Evolutionary conservation across 345 rosid genomes (phyloP).

Genomic region (Camelina sativa): DNA sequence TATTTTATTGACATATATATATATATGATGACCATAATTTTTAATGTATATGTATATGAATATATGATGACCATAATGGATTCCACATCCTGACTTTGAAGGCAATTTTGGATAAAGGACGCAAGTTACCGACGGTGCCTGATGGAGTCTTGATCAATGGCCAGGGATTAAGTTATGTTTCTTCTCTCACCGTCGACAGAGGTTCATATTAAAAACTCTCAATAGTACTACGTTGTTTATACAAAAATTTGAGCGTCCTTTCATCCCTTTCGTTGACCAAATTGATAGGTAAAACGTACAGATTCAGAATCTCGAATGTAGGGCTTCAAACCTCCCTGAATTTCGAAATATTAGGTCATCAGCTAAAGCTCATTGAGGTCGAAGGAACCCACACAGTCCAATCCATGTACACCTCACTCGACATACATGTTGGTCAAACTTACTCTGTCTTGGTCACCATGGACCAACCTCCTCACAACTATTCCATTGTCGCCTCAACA

Average conservation of each 20-base stretch:
- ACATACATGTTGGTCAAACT: constrained; percentile 87
- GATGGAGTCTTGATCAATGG: constrained; percentile 73
- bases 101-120: constrained; percentile 59
- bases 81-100: constrained; percentile 49
- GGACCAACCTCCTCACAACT: constrained; percentile 64
- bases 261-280: constrained; percentile 26
- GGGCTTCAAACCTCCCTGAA: constrained; percentile 69
- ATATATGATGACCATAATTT: background rate
- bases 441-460: constrained; percentile 85
- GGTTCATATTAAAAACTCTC: constrained; percentile 35
- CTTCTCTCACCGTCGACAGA: constrained; percentile 59
- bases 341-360: constrained; percentile 75
- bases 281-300: constrained; percentile 61
- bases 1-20: background rate
- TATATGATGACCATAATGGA: background rate
- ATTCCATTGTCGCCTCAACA: constrained; percentile 61
- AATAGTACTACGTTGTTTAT: background rate
- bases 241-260: background rate
- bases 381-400: constrained; percentile 92
- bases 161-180: constrained; percentile 50
- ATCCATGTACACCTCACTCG: constrained; percentile 58
- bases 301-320: constrained; percentile 80
- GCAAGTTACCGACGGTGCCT: constrained; percentile 52
- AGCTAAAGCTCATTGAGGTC: constrained; percentile 77
- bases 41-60: no score